Evolutionary conservation across 2,329 filamentous ascomycete species (phyloP).

Genomic region (Lachnellula hyalina): DNA sequence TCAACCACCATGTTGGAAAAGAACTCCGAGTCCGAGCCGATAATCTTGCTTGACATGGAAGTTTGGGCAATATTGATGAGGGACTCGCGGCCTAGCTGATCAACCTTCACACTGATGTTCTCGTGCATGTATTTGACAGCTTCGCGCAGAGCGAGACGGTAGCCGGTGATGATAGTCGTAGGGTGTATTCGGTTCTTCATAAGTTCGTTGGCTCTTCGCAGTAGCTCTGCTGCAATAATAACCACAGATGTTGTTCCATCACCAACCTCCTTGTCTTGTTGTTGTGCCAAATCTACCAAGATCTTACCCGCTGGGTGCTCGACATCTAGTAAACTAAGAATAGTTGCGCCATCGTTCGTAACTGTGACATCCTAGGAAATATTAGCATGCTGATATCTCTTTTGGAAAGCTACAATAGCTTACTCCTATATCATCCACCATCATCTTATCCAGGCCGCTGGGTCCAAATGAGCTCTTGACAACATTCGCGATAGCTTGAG

Average conservation of each 20-base stretch:
- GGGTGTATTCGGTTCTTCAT: slow-evolving; percentile 99
- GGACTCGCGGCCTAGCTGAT: slow-evolving; percentile 82
- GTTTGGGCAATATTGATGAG: slow-evolving; percentile 95
- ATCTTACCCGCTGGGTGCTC: slow-evolving; percentile 99
- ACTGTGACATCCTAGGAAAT: slow-evolving; percentile 80
- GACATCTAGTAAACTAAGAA: slow-evolving; percentile 89
- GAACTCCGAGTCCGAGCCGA: slow-evolving; percentile 91
- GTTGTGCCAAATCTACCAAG: slow-evolving; percentile 91
- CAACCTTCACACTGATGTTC: slow-evolving; percentile 94
- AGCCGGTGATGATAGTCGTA: slow-evolving; percentile 98
- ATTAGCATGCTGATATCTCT: slow-evolving; percentile 17
- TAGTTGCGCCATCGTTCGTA: slow-evolving; percentile 97
- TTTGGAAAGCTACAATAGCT: slow-evolving; percentile 29
- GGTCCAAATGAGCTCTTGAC: slow-evolving; percentile 98
- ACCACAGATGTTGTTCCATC: slow-evolving; percentile 98
- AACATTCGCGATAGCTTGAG: slow-evolving; percentile 96
- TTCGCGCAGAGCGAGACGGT: slow-evolving; percentile 89
- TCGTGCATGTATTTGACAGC: slow-evolving; percentile 99
- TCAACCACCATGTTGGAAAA: slow-evolving; percentile 97
- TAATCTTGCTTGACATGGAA: slow-evolving; percentile 99
- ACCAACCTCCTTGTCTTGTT: slow-evolving; percentile 98
- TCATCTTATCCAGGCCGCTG: slow-evolving; percentile 98
- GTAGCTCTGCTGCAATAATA: slow-evolving; percentile 90
- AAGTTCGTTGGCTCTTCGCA: slow-evolving; percentile 90
- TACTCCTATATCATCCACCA: slow-evolving; percentile 99